Conservation (phyloP, 352 stramenopile genomes). For the Phytopythium cucurbitacearum region DNA sequence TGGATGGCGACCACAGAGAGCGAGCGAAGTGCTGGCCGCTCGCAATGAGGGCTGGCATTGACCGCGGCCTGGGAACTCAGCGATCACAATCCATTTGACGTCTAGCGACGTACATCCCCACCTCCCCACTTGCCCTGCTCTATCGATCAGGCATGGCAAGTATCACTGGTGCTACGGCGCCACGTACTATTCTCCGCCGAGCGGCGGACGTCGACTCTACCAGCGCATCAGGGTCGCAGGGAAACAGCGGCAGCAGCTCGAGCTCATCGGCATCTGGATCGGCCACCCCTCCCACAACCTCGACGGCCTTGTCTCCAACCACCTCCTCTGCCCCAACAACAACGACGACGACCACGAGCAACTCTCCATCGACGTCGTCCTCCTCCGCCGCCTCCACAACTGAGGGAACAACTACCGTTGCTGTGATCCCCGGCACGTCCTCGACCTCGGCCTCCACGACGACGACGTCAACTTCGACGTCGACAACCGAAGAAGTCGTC, state of each 20-base stretch:
- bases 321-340: not conserved
- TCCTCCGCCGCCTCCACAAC: not conserved
- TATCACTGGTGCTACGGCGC: conserved; percentile 1
- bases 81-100: conserved; percentile 30
- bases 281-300: not conserved
- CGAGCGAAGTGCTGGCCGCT: not conserved
- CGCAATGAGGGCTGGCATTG: not conserved
- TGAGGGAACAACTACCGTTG: not conserved
- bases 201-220: not conserved
- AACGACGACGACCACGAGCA: not conserved
- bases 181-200: not conserved
- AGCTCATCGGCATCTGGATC: not conserved
- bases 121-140: conserved; percentile 4
- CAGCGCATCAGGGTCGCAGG: too few relatives aligned
- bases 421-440: not conserved
- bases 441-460: not conserved
- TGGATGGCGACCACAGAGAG: too few relatives aligned
- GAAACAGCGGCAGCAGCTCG: not conserved
- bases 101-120: conserved; percentile 31
- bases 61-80: too few relatives aligned
- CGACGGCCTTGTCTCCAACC: not conserved
- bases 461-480: conserved; percentile 5
- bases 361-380: too few relatives aligned
- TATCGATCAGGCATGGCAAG: conserved; percentile 4
- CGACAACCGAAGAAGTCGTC: not conserved